These are phyloP conservation scores for Pseudogymnoascus sp. DNA, from an alignment of 2,329 filamentous ascomycete genomes.

Conservation along the genomic window DNA sequence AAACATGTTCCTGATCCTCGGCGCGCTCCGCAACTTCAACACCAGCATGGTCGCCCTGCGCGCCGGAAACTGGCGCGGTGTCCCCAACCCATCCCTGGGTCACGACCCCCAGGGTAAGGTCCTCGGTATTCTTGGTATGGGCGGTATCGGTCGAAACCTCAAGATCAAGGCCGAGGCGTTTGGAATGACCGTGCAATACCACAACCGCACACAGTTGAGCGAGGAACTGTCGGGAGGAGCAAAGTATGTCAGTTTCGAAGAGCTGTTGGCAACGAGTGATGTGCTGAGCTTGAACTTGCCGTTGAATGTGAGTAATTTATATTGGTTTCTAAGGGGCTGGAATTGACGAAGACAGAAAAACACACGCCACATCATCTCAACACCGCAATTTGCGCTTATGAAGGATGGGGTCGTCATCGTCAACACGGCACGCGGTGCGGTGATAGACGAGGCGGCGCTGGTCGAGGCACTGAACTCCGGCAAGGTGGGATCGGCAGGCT, in stretches of 20 bases:
- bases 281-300: conserved; percentile 74
- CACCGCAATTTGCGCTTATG: conserved; percentile 63
- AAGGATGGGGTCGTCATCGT: conserved; percentile 68
- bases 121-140: conserved; percentile 77
- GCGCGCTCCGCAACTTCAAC: conserved; percentile 67
- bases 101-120: conserved; percentile 73
- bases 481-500: conserved; percentile 59
- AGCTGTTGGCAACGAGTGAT: conserved; percentile 59
- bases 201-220: conserved; percentile 57
- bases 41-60: conserved; percentile 55
- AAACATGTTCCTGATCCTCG: conserved; percentile 72
- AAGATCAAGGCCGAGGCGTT: conserved; percentile 66
- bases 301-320: conserved; percentile 55
- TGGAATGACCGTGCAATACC: conserved; percentile 65
- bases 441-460: conserved; percentile 73
- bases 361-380: conserved; percentile 69
- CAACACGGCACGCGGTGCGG: conserved; percentile 74
- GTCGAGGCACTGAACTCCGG: conserved; percentile 63
- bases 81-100: conserved; percentile 48
- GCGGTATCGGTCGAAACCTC: conserved; percentile 71
- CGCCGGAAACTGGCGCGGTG: conserved; percentile 58
- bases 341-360: conserved; percentile 33
- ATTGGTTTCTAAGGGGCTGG: not conserved
- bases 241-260: conserved; percentile 64
- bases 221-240: conserved; percentile 47